Evolutionary conservation across 805 yeast species (phyloP).

Genomic region (Saturnispora ahearnii): DNA sequence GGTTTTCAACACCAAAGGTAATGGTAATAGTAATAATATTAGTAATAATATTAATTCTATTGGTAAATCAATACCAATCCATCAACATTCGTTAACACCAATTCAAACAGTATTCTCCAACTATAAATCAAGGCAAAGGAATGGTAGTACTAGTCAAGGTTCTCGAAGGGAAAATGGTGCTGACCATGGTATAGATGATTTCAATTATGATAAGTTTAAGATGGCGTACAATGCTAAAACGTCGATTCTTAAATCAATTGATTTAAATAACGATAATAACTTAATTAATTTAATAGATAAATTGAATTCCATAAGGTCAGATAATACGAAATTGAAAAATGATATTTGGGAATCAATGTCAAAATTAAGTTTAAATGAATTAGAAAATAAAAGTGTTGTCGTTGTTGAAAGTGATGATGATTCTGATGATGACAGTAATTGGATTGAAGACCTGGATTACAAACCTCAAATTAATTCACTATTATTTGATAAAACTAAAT

Average conservation of each 20-base stretch:
- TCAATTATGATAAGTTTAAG: not conserved
- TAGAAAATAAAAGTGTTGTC: slow-evolving; percentile 1
- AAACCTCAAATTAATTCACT: slow-evolving; percentile 3
- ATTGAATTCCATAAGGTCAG: slow-evolving; percentile 13
- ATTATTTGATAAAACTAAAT: not conserved
- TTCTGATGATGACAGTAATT: not conserved
- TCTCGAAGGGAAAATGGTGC: not conserved
- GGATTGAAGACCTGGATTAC: not conserved
- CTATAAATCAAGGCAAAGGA: not conserved
- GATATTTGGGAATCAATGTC: slow-evolving; percentile 22
- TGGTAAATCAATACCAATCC: not conserved
- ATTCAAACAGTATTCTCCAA: not conserved
- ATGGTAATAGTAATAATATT: not conserved
- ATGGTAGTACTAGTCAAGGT: slow-evolving; percentile 2
- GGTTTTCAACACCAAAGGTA: not conserved
- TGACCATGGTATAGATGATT: not conserved
- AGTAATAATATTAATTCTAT: not conserved
- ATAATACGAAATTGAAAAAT: slow-evolving; percentile 18
- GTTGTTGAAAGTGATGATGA: slow-evolving; percentile 6
- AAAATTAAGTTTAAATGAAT: not conserved
- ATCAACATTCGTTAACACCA: not conserved
- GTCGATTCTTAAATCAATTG: slow-evolving; percentile 7
- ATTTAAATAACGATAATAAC: slow-evolving; percentile 16
- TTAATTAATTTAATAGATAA: slow-evolving; percentile 20
- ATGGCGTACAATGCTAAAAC: not conserved